Conservation (phyloP, 2,329 filamentous ascomycete genomes). For the Scedosporium dehoogii region DNA sequence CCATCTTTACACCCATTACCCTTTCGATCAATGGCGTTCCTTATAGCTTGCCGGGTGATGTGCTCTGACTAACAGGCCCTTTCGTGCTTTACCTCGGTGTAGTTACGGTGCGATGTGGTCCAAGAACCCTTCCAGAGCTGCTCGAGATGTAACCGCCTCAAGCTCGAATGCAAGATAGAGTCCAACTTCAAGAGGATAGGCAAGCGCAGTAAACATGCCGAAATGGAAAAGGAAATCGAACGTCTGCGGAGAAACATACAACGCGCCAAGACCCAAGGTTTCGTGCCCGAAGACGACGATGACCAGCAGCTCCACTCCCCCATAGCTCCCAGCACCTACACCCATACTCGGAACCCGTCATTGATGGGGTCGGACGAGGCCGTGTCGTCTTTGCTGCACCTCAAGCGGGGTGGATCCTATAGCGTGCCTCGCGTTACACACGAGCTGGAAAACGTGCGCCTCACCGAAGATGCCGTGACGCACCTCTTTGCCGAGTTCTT, state of each 20-base stretch:
- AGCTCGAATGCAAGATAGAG: conserved; percentile 77
- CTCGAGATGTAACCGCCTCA: conserved; percentile 67
- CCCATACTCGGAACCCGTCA: conserved; percentile 51
- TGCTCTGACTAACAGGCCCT: conserved; percentile 8
- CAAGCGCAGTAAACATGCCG: conserved; percentile 73
- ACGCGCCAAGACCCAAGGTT: conserved; percentile 50
- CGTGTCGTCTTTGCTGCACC: conserved; percentile 54
- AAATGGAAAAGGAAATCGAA: conserved; percentile 79
- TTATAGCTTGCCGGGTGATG: neutral
- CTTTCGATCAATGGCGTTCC: conserved; percentile 11
- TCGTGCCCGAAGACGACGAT: conserved; percentile 41
- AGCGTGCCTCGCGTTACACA: conserved; percentile 48
- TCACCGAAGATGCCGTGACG: conserved; percentile 53
- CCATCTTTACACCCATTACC: neutral
- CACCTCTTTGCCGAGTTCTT: conserved; percentile 68
- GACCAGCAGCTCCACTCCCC: conserved; percentile 29
- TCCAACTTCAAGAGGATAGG: conserved; percentile 79
- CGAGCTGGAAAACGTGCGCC: conserved; percentile 52
- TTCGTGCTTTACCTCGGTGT: conserved; percentile 9
- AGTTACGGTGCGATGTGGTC: conserved; percentile 76
- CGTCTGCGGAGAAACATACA: conserved; percentile 52
- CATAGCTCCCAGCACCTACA: conserved; percentile 24
- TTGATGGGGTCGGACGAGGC: conserved; percentile 60
- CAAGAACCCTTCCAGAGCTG: conserved; percentile 73
- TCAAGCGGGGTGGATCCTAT: conserved; percentile 56